phyloP scores from a whole-genome alignment of 106 monocot genomes.

The Dendrobium nobile region DNA sequence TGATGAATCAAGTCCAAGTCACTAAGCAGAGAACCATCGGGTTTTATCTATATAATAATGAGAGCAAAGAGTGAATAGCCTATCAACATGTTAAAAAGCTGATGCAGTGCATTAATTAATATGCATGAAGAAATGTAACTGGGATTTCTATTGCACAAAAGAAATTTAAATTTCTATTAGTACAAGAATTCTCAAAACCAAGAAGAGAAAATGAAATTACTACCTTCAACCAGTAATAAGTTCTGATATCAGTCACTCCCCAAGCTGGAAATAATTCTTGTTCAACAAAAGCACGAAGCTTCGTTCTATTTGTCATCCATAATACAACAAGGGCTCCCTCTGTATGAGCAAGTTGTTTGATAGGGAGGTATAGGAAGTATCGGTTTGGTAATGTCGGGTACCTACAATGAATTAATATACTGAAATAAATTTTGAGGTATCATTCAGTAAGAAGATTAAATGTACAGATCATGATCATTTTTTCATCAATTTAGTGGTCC shows the following conservation, averaged over 20 bases:
- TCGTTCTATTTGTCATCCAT: constrained; percentile 89
- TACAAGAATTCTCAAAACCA: neutral
- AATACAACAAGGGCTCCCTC: constrained; percentile 83
- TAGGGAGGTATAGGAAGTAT: constrained; percentile 70
- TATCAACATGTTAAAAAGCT: neutral
- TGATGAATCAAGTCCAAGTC: constrained; percentile 91
- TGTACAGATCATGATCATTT: neutral
- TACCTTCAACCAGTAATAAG: constrained; percentile 90
- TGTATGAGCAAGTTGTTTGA: constrained; percentile 73
- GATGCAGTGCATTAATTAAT: neutral
- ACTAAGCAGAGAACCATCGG: constrained; percentile 76
- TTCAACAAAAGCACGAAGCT: constrained; percentile 70
- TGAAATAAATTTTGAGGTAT: neutral
- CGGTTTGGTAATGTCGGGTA: constrained; percentile 81
- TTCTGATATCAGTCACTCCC: constrained; percentile 51
- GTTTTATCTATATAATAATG: constrained; percentile 46
- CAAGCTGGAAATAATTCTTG: constrained; percentile 84
- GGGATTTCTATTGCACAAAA: neutral
- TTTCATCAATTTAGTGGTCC: no score
- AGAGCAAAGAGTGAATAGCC: neutral
- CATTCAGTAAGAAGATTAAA: neutral
- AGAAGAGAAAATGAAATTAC: constrained; percentile 14
- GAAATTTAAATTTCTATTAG: neutral
- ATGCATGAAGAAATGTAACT: neutral
- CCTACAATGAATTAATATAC: constrained; percentile 33